Evolutionary conservation across 352 stramenopile species (phyloP).

Genomic region (Pythium apleroticum): DNA sequence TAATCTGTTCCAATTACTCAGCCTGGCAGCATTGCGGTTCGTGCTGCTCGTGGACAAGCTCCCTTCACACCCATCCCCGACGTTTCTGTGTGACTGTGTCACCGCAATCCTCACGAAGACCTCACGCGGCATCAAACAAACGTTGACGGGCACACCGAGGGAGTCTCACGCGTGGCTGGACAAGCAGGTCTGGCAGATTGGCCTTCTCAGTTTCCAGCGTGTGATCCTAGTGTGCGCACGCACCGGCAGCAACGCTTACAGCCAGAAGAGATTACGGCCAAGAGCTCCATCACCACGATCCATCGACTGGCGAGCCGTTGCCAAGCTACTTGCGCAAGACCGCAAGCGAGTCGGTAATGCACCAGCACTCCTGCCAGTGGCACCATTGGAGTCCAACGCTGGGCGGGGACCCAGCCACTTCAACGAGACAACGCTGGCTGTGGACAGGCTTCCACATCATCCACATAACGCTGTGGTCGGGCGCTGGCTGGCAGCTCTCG

Average conservation of each 20-base stretch:
- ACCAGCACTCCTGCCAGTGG: background rate
- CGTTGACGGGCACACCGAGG: background rate
- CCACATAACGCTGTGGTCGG: background rate
- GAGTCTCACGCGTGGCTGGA: background rate
- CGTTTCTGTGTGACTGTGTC: conserved; percentile 44
- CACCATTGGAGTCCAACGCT: background rate
- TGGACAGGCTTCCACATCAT: background rate
- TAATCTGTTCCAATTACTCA: conserved; percentile 63
- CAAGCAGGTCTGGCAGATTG: background rate
- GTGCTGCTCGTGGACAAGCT: conserved; percentile 51
- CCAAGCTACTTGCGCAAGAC: background rate
- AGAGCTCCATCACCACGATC: background rate
- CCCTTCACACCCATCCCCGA: conserved; percentile 37
- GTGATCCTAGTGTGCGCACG: no score
- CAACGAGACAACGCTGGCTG: background rate
- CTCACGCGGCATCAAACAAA: conserved; percentile 40
- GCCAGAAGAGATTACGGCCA: background rate
- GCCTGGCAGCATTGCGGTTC: conserved; percentile 53
- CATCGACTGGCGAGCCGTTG: background rate
- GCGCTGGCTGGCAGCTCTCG: conserved; percentile 1
- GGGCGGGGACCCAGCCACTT: background rate
- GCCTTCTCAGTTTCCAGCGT: conserved; percentile 11
- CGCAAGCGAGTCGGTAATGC: no score
- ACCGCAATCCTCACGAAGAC: conserved; percentile 46
- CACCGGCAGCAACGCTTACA: no score